These are phyloP conservation scores for Aegilops longissima DNA, from an alignment of 176 grass and related monocot genomes.

Conservation along the genomic window DNA sequence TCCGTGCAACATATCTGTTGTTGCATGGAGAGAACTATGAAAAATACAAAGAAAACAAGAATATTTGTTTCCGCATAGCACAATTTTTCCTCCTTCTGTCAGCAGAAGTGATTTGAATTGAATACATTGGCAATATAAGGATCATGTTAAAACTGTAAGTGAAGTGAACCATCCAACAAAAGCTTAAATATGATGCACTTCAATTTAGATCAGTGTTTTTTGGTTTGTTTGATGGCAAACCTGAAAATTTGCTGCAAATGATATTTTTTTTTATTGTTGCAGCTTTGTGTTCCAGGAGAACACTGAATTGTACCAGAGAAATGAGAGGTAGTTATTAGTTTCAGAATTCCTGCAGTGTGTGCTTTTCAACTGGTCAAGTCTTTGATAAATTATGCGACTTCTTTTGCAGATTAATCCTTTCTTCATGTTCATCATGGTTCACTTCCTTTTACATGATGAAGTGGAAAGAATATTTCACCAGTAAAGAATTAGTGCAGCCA, in stretches of 20 bases:
- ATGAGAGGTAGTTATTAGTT: slow-evolving; percentile 48
- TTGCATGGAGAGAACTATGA: slow-evolving; percentile 2
- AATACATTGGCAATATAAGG: slow-evolving; percentile 8
- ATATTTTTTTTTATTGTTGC: slow-evolving; percentile 31
- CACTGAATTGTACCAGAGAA: slow-evolving; percentile 60
- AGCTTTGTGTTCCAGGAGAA: slow-evolving; percentile 69
- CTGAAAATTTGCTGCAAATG: slow-evolving; percentile 1
- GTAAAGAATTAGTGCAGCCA: slow-evolving; percentile 45
- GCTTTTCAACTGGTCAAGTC: slow-evolving; percentile 14
- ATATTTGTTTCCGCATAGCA: not conserved
- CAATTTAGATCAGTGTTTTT: not conserved
- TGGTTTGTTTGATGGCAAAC: not conserved
- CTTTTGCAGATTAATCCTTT: slow-evolving; percentile 69
- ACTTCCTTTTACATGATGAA: slow-evolving; percentile 71
- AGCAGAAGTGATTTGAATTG: slow-evolving; percentile 9
- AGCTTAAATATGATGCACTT: not conserved
- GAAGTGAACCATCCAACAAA: not conserved
- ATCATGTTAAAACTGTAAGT: not conserved
- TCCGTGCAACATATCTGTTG: not conserved
- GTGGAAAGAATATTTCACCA: slow-evolving; percentile 76
- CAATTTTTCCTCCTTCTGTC: not conserved
- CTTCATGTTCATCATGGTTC: slow-evolving; percentile 66
- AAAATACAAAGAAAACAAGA: not conserved
- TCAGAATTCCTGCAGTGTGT: not conserved
- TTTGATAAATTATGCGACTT: slow-evolving; percentile 2